These are phyloP conservation scores for Psilocybe sp. DNA, from an alignment of 768 basidiomycete genomes.

Conservation along the genomic window DNA sequence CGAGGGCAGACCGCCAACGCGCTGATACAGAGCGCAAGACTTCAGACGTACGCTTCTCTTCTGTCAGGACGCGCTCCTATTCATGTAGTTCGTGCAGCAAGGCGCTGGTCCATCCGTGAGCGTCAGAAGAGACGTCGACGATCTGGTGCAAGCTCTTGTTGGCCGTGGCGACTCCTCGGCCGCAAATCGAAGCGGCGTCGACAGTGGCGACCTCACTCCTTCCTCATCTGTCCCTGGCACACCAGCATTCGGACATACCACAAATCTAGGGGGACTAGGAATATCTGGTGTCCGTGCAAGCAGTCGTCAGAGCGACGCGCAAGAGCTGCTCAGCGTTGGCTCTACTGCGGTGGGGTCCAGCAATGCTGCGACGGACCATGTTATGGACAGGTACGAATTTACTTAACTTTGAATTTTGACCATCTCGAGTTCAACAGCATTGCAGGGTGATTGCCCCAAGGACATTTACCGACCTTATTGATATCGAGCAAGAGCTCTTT, in stretches of 20 bases:
- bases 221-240: conserved; percentile 71
- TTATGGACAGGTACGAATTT: conserved; percentile 60
- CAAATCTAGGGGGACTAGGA: conserved; percentile 30
- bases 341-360: conserved; percentile 44
- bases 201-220: conserved; percentile 67
- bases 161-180: conserved; percentile 19
- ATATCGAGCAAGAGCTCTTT: conserved; percentile 86
- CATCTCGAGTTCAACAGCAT: conserved; percentile 6
- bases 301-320: conserved; percentile 69
- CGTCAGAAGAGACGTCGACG: conserved; percentile 57
- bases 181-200: conserved; percentile 32
- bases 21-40: conserved; percentile 44
- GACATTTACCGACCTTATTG: conserved; percentile 75
- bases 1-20: conserved; percentile 67
- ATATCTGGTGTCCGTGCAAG: conserved; percentile 56
- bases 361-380: conserved; percentile 62
- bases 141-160: conserved; percentile 64
- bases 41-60: conserved; percentile 29
- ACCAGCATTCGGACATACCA: conserved; percentile 44
- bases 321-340: conserved; percentile 31
- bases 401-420: background rate
- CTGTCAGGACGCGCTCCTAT: background rate
- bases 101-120: conserved; percentile 30
- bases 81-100: background rate
- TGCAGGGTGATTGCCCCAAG: conserved; percentile 61